Base-by-base conservation (phyloP, 164 flowering plant genomes). In the Stephania cephalantha region DNA sequence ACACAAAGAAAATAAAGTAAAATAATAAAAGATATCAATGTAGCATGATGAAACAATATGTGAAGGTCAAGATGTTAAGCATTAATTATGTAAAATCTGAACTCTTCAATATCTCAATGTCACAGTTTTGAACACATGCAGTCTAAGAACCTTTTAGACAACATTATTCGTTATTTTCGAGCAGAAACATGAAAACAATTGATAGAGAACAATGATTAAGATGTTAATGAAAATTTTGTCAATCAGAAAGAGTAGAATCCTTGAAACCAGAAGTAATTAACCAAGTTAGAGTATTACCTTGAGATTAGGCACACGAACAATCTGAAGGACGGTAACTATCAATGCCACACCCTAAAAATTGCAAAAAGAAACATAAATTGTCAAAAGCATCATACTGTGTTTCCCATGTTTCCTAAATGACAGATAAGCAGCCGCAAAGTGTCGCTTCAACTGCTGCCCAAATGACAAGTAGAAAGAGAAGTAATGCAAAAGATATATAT, bases 281-380 rank as follows among this genome's bases (percentile, higher is more conserved):
- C 72, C 25, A 58, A 75, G 61, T 31, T 45, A 70, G 53, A 71
- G 22, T 61, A 67, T 85, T 55, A 93, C 99, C 99, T 95, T 95
- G 80, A 95, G 92, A 85, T 95, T 95, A 69, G 99, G 99, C 42
- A 95, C 79, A 6, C 92, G 97, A 71, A 93, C 93, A 74, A 95
- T 90, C 84, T 95, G 99, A 77, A 95, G 96, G 80, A 93, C 99
- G 12, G 99, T 95, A 73, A 91, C 82, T 74, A 95, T 92, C 84
- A 95, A 72, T 3, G 96, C 90, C 80, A 95, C 93, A 20, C 99
- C 99, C 99, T 95, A 87, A 69, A 35, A 35, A 35, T 65, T 25
- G 70, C 66, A 79, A 52, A 74, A 73, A 45, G 75, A 77, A 77
- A 48, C 52, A 25, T 6, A 74, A 67, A 42, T 17, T 30, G 50